Conservation (phyloP, 345 rosid species). For the Eucalyptus marginata region DNA sequence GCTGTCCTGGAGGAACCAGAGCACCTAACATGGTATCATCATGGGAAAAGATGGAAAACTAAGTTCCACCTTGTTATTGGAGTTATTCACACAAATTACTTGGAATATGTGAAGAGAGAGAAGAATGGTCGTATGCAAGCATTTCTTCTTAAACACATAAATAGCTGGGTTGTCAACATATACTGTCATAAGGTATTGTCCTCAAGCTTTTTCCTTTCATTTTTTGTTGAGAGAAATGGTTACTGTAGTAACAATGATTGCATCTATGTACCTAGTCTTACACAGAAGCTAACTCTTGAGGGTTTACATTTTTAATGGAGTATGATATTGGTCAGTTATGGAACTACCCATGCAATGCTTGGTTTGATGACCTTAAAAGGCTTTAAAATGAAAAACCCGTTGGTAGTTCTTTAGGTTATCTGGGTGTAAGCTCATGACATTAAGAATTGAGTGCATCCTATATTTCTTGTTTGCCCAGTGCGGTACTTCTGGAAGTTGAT, state of each 20-base stretch:
- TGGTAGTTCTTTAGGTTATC: neutral
- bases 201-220: neutral
- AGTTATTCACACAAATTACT: conserved; percentile 79
- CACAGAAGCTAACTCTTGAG: neutral
- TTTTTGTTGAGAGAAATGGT: neutral
- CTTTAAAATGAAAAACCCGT: neutral
- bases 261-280: neutral
- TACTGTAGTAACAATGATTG: neutral
- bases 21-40: conserved; percentile 99
- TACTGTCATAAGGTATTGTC: conserved; percentile 85
- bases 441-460: neutral
- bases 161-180: conserved; percentile 75
- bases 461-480: neutral
- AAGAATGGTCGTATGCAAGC: conserved; percentile 62
- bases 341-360: neutral
- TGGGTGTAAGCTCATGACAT: neutral
- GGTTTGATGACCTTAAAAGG: neutral
- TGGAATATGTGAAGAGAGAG: conserved; percentile 84
- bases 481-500: neutral
- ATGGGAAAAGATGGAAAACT: conserved; percentile 86
- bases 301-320: neutral
- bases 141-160: conserved; percentile 46
- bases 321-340: neutral
- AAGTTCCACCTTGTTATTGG: conserved; percentile 75
- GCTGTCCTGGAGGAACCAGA: conserved; percentile 99